phyloP scores from a whole-genome alignment of 148 eudicot genomes.

The Rhododendron molle region DNA sequence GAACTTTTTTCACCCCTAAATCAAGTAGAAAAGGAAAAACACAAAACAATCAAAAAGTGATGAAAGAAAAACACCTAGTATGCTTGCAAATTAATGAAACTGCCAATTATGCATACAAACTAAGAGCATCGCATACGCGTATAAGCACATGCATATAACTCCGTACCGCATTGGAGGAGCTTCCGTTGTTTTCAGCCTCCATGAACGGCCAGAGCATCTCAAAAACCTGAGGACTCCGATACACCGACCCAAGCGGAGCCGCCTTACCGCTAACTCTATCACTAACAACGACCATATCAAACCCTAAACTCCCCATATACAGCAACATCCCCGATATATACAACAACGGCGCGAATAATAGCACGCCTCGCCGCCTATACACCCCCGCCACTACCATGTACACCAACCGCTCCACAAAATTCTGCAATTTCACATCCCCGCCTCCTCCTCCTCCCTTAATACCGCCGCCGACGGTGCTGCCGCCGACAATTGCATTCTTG shows the following conservation, averaged over 20 bases:
- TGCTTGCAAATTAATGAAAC: neutral
- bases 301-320: conserved; percentile 75
- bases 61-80: too few species aligned
- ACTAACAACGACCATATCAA: conserved; percentile 34
- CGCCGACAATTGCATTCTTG: conserved; percentile 23
- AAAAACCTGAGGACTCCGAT: conserved; percentile 79
- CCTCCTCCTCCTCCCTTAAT: conserved; percentile 28
- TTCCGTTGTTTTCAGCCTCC: conserved; percentile 52
- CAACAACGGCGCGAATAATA: conserved; percentile 74
- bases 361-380: conserved; percentile 70
- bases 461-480: conserved; percentile 12
- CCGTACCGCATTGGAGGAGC: conserved; percentile 61
- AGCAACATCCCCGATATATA: conserved; percentile 80
- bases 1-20: neutral
- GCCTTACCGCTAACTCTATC: conserved; percentile 20
- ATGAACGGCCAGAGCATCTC: conserved; percentile 66
- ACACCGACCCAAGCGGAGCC: conserved; percentile 62
- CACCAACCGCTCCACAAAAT: conserved; percentile 61
- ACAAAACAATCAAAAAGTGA: neutral
- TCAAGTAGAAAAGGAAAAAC: neutral
- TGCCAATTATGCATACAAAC: neutral
- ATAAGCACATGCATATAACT: neutral
- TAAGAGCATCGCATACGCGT: neutral
- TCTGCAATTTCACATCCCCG: conserved; percentile 35
- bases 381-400: conserved; percentile 55